Base-by-base conservation (phyloP, 768 basidiomycete species). In the Pulveroboletus sp. region DNA sequence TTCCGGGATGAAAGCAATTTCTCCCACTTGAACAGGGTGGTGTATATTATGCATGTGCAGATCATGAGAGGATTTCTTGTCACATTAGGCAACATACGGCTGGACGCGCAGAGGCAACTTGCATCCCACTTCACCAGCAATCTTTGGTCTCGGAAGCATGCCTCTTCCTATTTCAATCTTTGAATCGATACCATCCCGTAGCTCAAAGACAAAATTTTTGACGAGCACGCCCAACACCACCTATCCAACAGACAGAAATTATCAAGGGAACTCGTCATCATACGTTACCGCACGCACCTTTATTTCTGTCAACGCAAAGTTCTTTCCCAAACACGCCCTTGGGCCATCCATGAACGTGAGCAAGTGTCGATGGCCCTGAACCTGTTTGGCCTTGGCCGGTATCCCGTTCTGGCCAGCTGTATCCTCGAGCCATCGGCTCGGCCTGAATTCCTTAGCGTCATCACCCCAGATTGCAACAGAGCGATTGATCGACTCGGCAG, bases 361-460 rank as follows among this genome's bases (percentile, higher is more conserved):
- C 19, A 80, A 56, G 57, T 81, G 77, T 0, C 74, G 69, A 48
- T 80, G 65, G 2, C 78, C 77, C 50, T 73, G 72, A 2, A 79
- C 63, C 17, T 73, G 69, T 38, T 71, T 73, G 0, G 72, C 69
- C 12, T 58, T 49, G 32, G 32, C 33, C 4, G 59, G 56, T 3
- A 62, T 57, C 1, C 65, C 59, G 16, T 64, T 57, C 5, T 24
- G 24, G 8, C 53, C 25, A 8, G 20, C n/a, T n/a, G 16, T 20
- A 2, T 65, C 64, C 12, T 62, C 61, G 10, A 87, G 67, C 86
- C 86, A 89, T 14, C 85, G 69, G 44, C 80, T 79, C 0, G 85
- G 85, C 25, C 74, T 69, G 59, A 82, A 89, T 20, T 74, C 71
- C 20, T 74, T 72, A 1, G 81, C 76, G 43, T 82, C 77, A 0